A percentile compares a stretch with the other conserved stretches of the same genome.
Conservation (phyloP, 2,329 filamentous ascomycete species). For the Pseudocercospora ulei region DNA sequence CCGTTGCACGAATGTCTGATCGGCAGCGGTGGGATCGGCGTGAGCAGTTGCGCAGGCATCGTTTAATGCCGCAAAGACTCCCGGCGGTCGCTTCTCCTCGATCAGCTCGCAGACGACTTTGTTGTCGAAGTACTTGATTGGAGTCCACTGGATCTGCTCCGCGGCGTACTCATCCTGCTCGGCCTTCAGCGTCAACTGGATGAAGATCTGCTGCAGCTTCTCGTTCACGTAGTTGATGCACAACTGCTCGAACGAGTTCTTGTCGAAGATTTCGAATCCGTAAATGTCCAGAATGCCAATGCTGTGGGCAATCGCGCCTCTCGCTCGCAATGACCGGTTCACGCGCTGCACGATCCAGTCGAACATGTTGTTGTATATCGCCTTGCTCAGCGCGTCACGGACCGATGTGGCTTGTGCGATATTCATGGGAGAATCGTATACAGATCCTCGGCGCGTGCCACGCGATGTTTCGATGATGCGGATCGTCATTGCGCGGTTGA, state of each 20-base stretch:
- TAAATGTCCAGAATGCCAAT: conserved; percentile 99
- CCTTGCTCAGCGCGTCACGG: conserved; percentile 82
- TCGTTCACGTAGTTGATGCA: conserved; percentile 99
- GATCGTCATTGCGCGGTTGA: conserved; percentile 80
- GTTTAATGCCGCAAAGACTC: conserved; percentile 90
- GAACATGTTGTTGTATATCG: conserved; percentile 95
- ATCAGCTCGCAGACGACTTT: conserved; percentile 97
- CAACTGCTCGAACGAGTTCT: conserved; percentile 96
- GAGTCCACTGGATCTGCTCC: conserved; percentile 96
- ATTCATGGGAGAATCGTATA: conserved; percentile 72
- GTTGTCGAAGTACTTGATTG: conserved; percentile 99
- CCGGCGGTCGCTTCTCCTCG: conserved; percentile 78
- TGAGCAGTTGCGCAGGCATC: conserved; percentile 98
- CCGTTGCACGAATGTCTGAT: conserved; percentile 89
- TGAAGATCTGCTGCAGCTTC: conserved; percentile 98
- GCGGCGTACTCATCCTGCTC: conserved; percentile 95
- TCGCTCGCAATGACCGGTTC: conserved; percentile 75
- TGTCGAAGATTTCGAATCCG: conserved; percentile 97
- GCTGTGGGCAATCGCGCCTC: conserved; percentile 64
- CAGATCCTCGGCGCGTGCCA: conserved; percentile 55
- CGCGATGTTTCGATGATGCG: conserved; percentile 68
- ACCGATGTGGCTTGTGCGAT: conserved; percentile 75
- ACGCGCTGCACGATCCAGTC: conserved; percentile 97
- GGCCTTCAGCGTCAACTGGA: conserved; percentile 88
- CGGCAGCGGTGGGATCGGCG: conserved; percentile 85